Evolutionary conservation across 75 land plant species (phyloP), one percentile per base, ranked within the genome.

Genomic region (Cunninghamia lanceolata): DNA sequence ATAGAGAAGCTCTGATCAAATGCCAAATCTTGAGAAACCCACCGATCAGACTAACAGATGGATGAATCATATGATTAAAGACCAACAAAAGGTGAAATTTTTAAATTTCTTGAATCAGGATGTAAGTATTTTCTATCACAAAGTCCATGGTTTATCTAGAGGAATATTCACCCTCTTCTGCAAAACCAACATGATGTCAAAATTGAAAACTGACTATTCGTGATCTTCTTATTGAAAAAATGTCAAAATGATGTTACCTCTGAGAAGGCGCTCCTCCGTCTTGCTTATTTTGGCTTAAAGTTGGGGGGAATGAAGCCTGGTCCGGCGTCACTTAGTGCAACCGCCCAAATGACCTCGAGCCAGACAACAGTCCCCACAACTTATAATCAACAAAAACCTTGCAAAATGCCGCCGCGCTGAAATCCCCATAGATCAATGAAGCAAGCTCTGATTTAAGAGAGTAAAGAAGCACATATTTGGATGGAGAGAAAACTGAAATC

Each of bases 221-320:
- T 11, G 35, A 71, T 71, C 32, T n/a, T 11, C 74, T 4, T 9
- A 30, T 32, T 71, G 34, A 32, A 32, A 53, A 53, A 3, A 53
- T 3, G 11, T 53, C 19, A 53, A 53, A 53, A 70, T 30, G 74
- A 32, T 70, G 5, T 11, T 71, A 32, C 36, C 36, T 34, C 2
- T 71, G 75, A 71, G 36, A 71, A 34, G 15, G 75, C 34, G 34
- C 75, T n/a, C 32, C 34, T 2, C 34, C 34, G 35, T 30, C 34
- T 28, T 9, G 34, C 30, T 9, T 2, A 25, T 11, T 71, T 71
- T 71, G 75, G 14, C 15, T 71, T 71, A 71, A 34, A 80, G 84
- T 83, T 83, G 84, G 38, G 84, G 84, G 84, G 84, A 83, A 83
- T 83, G 84, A 83, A 83, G 84, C 84, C 84, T 83, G 84, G 84